phyloP scores from a whole-genome alignment of 225 moss, liverwort and hornwort species.

The Lunularia cruciata region DNA sequence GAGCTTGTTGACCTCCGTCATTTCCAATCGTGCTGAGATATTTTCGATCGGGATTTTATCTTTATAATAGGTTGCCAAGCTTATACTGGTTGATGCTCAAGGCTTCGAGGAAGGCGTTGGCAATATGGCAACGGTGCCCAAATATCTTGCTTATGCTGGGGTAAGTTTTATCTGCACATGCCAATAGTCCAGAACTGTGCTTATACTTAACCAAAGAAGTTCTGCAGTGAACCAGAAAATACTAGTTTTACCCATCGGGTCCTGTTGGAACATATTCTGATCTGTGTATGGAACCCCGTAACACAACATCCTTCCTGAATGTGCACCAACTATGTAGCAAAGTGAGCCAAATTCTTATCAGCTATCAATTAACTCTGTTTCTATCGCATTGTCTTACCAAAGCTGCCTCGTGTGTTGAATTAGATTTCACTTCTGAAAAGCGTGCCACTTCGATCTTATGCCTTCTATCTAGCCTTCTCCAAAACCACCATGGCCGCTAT shows the following conservation, averaged over 20 bases:
- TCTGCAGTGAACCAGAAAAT: no score
- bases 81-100: slow-evolving; percentile 88
- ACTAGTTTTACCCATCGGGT: no score
- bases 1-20: no score
- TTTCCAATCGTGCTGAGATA: no score
- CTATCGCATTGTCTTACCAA: neutral
- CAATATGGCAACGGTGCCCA: slow-evolving; percentile 75
- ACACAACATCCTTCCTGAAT: no score
- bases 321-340: no score
- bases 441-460: slow-evolving; percentile 77
- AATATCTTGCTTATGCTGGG: slow-evolving; percentile 83
- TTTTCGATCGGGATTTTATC: neutral
- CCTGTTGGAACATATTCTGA: no score
- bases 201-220: no score
- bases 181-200: no score
- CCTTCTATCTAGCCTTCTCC: slow-evolving; percentile 66
- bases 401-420: neutral
- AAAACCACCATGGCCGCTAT: slow-evolving; percentile 53
- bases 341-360: no score
- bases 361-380: no score
- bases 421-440: slow-evolving; percentile 96
- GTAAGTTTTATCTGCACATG: slow-evolving; percentile 28
- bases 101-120: slow-evolving; percentile 89
- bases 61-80: slow-evolving; percentile 62
- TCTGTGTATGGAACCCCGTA: no score